phyloP scores from a whole-genome alignment of 116 monocot species.

The Trichopus zeylanicus region DNA sequence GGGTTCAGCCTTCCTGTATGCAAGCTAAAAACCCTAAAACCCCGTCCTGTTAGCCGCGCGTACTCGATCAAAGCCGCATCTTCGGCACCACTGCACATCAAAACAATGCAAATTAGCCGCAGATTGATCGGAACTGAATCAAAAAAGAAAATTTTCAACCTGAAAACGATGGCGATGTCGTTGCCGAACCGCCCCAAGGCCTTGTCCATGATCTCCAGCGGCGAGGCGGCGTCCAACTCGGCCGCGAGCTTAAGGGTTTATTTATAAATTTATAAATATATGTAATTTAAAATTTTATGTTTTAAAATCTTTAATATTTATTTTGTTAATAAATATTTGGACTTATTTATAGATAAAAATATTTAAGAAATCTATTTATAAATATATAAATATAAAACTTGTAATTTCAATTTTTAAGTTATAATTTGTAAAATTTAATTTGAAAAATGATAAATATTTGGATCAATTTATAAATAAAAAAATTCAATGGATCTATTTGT shows the following conservation, averaged over 20 bases:
- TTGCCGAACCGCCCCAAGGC: slow-evolving; percentile 61
- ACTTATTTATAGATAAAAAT: too few species aligned
- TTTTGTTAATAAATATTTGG: too few species aligned
- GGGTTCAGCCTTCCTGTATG: slow-evolving; percentile 72
- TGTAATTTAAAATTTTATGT: too few species aligned
- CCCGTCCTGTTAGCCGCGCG: slow-evolving; percentile 65
- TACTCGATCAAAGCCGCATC: slow-evolving; percentile 94
- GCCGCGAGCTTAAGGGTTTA: slow-evolving; percentile 39
- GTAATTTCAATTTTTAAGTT: too few species aligned
- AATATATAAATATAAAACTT: too few species aligned
- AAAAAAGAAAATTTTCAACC: slow-evolving; percentile 21
- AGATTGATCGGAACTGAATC: background rate
- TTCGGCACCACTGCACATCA: slow-evolving; percentile 75
- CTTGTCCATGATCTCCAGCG: slow-evolving; percentile 60
- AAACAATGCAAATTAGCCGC: background rate
- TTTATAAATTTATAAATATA: too few species aligned
- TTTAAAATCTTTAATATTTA: too few species aligned
- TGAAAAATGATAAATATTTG: too few species aligned
- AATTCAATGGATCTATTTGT: too few species aligned
- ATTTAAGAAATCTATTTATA: too few species aligned
- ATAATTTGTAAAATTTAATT: too few species aligned
- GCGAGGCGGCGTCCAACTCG: slow-evolving; percentile 49
- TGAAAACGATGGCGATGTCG: slow-evolving; percentile 82
- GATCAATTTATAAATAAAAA: too few species aligned
- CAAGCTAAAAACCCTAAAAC: slow-evolving; percentile 91